These are phyloP conservation scores for Solanum sparsipilum DNA, from an alignment of 257 asterid genomes.

Conservation along the genomic window DNA sequence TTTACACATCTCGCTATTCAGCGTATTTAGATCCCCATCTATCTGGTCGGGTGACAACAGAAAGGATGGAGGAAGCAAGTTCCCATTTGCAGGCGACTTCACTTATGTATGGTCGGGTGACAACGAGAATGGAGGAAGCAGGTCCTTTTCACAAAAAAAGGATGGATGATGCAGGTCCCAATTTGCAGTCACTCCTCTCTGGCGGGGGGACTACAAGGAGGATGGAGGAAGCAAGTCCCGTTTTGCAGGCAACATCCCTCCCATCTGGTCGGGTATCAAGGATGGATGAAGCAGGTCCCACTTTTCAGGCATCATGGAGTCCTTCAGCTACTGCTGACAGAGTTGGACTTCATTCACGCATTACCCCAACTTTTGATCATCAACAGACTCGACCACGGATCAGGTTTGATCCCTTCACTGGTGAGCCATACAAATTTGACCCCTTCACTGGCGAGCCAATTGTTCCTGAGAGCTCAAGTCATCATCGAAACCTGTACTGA, in stretches of 20 bases:
- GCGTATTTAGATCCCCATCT: slow-evolving; percentile 18
- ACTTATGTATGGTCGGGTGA: slow-evolving; percentile 5
- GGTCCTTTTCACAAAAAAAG: background rate
- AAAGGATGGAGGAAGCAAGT: background rate
- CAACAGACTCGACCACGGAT: slow-evolving; percentile 43
- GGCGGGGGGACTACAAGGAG: background rate
- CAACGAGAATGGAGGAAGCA: slow-evolving; percentile 12
- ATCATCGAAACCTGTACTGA: background rate
- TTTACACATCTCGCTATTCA: slow-evolving; percentile 26
- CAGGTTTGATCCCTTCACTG: slow-evolving; percentile 79
- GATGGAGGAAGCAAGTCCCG: background rate
- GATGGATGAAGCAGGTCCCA: slow-evolving; percentile 15
- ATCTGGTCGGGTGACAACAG: background rate
- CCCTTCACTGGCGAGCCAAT: slow-evolving; percentile 94
- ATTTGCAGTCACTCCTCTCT: background rate
- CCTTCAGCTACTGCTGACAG: slow-evolving; percentile 25
- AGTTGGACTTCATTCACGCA: slow-evolving; percentile 9
- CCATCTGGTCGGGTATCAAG: background rate
- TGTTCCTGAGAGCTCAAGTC: slow-evolving; percentile 21
- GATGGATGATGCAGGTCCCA: slow-evolving; percentile 6
- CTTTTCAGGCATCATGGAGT: slow-evolving; percentile 20
- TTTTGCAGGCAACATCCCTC: background rate
- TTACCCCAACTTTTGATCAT: slow-evolving; percentile 8
- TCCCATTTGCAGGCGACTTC: slow-evolving; percentile 6
- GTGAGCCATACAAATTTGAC: slow-evolving; percentile 83